phyloP scores from a whole-genome alignment of 2,329 filamentous ascomycete species.

The Fusarium chuoi region DNA sequence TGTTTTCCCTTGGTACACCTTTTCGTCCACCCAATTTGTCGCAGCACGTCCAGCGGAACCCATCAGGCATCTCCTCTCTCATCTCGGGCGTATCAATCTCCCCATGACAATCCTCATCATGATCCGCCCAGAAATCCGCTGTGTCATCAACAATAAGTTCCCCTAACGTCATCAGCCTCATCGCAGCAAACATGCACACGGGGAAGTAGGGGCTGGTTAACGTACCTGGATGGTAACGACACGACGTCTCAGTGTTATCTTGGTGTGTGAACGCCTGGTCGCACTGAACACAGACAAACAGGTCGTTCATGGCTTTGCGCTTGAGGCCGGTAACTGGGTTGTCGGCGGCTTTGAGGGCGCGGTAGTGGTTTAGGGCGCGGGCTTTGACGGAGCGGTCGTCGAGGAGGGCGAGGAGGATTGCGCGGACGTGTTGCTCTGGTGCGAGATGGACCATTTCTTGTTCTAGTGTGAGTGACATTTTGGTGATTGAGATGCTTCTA shows the following conservation, averaged over 20 bases:
- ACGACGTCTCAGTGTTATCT: conserved; percentile 19
- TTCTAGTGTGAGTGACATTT: conserved; percentile 1
- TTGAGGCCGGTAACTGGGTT: background rate
- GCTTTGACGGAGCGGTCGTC: background rate
- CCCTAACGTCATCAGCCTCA: background rate
- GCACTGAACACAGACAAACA: conserved; percentile 33
- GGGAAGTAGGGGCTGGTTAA: background rate
- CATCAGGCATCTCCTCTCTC: conserved; percentile 12
- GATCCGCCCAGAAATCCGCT: conserved; percentile 10
- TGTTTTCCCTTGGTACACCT: conserved; percentile 16
- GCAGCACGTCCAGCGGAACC: conserved; percentile 12
- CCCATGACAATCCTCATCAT: conserved; percentile 10
- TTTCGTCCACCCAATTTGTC: background rate
- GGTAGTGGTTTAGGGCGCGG: conserved; percentile 12
- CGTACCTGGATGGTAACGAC: conserved; percentile 26
- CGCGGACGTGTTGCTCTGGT: conserved; percentile 27
- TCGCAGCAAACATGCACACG: background rate
- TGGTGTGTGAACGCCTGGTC: conserved; percentile 4
- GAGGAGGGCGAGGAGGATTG: conserved; percentile 35
- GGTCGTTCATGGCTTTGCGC: conserved; percentile 29
- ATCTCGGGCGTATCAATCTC: conserved; percentile 17
- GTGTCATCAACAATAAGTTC: conserved; percentile 4
- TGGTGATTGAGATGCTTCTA: background rate
- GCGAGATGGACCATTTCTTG: conserved; percentile 15
- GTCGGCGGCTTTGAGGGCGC: background rate